Conservation (phyloP, 495 filamentous ascomycete genomes). For the Thermochaetoides thermophila region DNA sequence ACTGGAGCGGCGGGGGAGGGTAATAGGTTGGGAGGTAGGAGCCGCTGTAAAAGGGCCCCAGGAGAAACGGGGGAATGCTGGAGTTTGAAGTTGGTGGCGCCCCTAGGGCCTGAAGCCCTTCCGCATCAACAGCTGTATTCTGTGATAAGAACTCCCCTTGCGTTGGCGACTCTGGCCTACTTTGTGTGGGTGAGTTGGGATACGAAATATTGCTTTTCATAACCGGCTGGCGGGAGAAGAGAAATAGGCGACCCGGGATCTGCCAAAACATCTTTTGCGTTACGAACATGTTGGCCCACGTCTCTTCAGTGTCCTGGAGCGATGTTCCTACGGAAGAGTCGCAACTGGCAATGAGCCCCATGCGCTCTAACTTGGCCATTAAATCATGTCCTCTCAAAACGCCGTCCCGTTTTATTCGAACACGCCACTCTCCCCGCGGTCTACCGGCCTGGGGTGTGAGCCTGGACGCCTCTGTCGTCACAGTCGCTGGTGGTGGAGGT, state of each 20-base stretch:
- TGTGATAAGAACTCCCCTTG: slow-evolving; percentile 21
- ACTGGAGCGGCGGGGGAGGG: slow-evolving; percentile 68
- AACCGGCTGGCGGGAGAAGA: slow-evolving; percentile 65
- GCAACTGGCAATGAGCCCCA: slow-evolving; percentile 66
- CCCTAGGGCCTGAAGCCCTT: slow-evolving; percentile 10
- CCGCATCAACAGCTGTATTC: background rate
- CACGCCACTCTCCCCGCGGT: slow-evolving; percentile 76
- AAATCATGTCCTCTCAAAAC: slow-evolving; percentile 69
- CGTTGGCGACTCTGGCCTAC: slow-evolving; percentile 46
- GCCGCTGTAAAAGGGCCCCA: slow-evolving; percentile 56
- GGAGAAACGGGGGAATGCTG: slow-evolving; percentile 22
- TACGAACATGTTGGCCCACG: slow-evolving; percentile 72
- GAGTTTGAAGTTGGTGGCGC: slow-evolving; percentile 19
- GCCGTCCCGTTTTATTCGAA: slow-evolving; percentile 72
- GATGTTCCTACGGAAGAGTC: slow-evolving; percentile 61
- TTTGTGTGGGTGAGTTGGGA: slow-evolving; percentile 37
- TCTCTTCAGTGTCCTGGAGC: slow-evolving; percentile 44
- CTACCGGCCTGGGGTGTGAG: slow-evolving; percentile 50
- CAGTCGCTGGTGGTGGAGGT: slow-evolving; percentile 36
- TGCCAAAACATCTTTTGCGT: slow-evolving; percentile 82
- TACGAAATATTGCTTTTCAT: slow-evolving; percentile 32
- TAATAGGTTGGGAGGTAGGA: slow-evolving; percentile 85
- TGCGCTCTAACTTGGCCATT: slow-evolving; percentile 82
- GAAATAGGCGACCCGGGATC: slow-evolving; percentile 68
- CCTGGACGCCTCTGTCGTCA: slow-evolving; percentile 47